Percentiles rank a stretch among this genome's conserved stretches.
Conservation (phyloP, 2,329 filamentous ascomycete genomes). For the Xylaria sp. region DNA sequence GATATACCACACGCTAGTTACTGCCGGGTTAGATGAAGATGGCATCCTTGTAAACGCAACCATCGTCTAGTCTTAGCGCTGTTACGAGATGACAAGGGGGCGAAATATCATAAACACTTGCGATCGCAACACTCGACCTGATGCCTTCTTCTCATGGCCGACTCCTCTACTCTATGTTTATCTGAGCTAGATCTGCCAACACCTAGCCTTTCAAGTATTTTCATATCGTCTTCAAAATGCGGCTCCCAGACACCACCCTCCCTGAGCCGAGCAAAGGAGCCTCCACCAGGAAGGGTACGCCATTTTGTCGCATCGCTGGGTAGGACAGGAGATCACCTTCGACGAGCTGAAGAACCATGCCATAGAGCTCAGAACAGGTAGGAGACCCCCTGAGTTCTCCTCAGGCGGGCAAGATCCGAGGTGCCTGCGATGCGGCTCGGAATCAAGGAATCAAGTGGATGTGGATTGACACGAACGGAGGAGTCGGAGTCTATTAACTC, state of each 20-base stretch:
- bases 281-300: constrained; percentile 24
- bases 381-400: not conserved
- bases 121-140: too few species aligned
- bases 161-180: too few species aligned
- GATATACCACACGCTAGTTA: too few species aligned
- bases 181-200: too few species aligned
- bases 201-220: too few species aligned
- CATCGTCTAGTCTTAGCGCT: too few species aligned
- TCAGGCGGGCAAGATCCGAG: constrained; percentile 19
- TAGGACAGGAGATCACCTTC: constrained; percentile 23
- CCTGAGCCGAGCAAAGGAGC: not conserved
- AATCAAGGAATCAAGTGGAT: constrained; percentile 40
- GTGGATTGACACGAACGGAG: constrained; percentile 48
- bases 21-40: too few species aligned
- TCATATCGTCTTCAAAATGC: not conserved
- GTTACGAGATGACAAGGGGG: too few species aligned
- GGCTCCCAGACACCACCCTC: constrained; percentile 3
- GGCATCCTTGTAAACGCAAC: too few species aligned
- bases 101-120: too few species aligned
- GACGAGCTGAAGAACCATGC: not conserved
- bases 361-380: constrained; percentile 2
- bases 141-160: too few species aligned
- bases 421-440: constrained; percentile 25
- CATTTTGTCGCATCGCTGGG: constrained; percentile 30
- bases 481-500: constrained; percentile 42